Evolutionary conservation across 768 basidiomycete species (phyloP).

Genomic region (Nevesoporus exiguus): DNA sequence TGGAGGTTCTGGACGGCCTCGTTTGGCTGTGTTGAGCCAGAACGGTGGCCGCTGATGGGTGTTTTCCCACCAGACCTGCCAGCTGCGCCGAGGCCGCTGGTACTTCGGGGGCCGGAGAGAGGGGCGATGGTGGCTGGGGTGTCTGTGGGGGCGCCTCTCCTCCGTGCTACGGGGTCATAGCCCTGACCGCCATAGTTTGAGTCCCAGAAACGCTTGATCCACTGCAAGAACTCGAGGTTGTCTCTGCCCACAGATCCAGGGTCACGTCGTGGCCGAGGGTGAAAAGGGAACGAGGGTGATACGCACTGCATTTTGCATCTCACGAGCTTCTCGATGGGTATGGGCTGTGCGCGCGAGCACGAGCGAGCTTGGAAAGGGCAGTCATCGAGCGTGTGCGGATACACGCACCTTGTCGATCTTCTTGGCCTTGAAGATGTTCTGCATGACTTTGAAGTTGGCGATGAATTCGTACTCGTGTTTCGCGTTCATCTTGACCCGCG

Average conservation of each 20-base stretch:
- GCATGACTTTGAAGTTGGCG: slow-evolving; percentile 93
- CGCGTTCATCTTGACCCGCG: slow-evolving; percentile 91
- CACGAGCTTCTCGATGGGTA: slow-evolving; percentile 89
- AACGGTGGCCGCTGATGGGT: slow-evolving; percentile 64
- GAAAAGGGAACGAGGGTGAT: background rate
- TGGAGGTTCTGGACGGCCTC: slow-evolving; percentile 69
- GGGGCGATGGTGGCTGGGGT: slow-evolving; percentile 78
- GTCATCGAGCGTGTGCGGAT: background rate
- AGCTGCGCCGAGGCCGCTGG: slow-evolving; percentile 35
- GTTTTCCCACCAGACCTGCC: slow-evolving; percentile 66
- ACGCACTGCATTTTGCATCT: slow-evolving; percentile 99
- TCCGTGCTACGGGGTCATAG: slow-evolving; percentile 81
- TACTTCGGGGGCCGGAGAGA: slow-evolving; percentile 41
- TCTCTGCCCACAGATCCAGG: slow-evolving; percentile 49
- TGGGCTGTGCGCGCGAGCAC: slow-evolving; percentile 55
- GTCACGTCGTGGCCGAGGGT: slow-evolving; percentile 15
- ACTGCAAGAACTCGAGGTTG: slow-evolving; percentile 98
- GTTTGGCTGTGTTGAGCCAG: slow-evolving; percentile 62
- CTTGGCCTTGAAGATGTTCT: slow-evolving; percentile 86
- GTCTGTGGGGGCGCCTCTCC: slow-evolving; percentile 75
- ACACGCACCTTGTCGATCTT: slow-evolving; percentile 86
- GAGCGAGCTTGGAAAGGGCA: background rate
- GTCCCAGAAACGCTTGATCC: slow-evolving; percentile 97
- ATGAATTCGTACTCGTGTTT: slow-evolving; percentile 95
- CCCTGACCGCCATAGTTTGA: slow-evolving; percentile 80